Evolutionary conservation across 202 grass and related monocot species (phyloP).

Genomic region (Setaria italica): DNA sequence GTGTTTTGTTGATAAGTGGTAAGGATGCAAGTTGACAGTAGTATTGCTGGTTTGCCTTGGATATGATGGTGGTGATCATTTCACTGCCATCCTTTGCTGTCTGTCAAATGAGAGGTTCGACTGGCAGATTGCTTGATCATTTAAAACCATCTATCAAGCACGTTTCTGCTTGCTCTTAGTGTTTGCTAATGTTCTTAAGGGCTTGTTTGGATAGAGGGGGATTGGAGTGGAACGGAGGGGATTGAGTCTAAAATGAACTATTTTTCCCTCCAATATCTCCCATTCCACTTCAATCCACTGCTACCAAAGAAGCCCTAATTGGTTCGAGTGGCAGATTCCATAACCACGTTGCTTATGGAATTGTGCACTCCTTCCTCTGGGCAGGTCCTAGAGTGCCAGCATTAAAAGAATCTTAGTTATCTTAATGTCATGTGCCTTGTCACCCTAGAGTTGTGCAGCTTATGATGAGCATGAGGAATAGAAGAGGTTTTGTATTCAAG

Average conservation of each 20-base stretch:
- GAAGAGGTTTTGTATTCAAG: not conserved
- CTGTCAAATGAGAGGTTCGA: conserved; percentile 23
- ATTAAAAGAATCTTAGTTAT: not conserved
- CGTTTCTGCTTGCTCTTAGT: not conserved
- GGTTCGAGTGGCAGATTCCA: not conserved
- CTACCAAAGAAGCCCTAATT: not conserved
- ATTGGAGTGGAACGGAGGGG: no score
- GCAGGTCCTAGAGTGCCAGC: not conserved
- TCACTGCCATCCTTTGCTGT: not conserved
- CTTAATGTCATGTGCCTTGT: not conserved
- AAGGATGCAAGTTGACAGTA: conserved; percentile 11
- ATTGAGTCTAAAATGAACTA: no score
- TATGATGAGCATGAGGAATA: not conserved
- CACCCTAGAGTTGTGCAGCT: not conserved
- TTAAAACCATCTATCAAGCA: conserved; percentile 11
- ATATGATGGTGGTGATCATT: not conserved
- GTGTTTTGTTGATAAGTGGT: not conserved
- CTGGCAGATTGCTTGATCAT: conserved; percentile 27
- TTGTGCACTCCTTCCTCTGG: not conserved
- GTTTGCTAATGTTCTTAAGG: not conserved
- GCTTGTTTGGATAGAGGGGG: no score
- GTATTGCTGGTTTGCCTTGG: conserved; percentile 16
- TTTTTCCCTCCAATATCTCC: no score
- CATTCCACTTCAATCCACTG: no score
- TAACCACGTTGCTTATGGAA: not conserved